Evolutionary conservation across 768 basidiomycete species (phyloP).

Genomic region (Boletus rubroflammeus): DNA sequence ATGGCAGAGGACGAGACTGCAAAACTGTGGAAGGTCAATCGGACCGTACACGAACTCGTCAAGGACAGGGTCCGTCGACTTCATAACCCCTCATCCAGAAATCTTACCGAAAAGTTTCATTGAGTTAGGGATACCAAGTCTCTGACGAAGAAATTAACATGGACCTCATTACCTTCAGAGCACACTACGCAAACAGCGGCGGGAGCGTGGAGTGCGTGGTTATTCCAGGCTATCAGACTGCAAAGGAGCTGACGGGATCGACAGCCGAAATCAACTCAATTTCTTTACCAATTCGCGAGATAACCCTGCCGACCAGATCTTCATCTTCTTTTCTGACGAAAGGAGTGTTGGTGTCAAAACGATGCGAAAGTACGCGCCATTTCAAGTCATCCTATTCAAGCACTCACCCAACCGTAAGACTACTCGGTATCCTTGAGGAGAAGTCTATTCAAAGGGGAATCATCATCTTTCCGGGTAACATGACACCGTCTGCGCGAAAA

Average conservation of each 20-base stretch:
- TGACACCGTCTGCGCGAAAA: constrained; percentile 97
- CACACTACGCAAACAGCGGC: constrained; percentile 63
- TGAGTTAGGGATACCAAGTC: constrained; percentile 80
- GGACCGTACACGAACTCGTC: constrained; percentile 95
- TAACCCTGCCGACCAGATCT: constrained; percentile 77
- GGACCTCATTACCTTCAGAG: constrained; percentile 76
- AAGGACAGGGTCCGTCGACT: constrained; percentile 72
- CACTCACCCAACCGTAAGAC: constrained; percentile 42
- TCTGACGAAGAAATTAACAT: constrained; percentile 92
- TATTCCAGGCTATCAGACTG: background rate
- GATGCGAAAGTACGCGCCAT: constrained; percentile 80
- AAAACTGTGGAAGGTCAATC: constrained; percentile 91
- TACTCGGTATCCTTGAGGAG: constrained; percentile 87
- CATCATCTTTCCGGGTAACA: constrained; percentile 92
- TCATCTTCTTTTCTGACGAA: constrained; percentile 95
- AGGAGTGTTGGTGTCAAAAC: constrained; percentile 94
- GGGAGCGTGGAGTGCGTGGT: constrained; percentile 81
- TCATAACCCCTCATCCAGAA: constrained; percentile 5
- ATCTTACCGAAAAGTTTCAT: constrained; percentile 18
- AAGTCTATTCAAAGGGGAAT: constrained; percentile 88
- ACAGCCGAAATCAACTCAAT: constrained; percentile 82
- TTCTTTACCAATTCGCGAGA: constrained; percentile 79
- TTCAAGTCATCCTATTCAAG: background rate
- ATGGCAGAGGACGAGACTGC: constrained; percentile 84
- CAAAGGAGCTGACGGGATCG: constrained; percentile 6